phyloP scores from a whole-genome alignment of 225 moss, liverwort and hornwort genomes.

The Marchantia polymorpha region DNA sequence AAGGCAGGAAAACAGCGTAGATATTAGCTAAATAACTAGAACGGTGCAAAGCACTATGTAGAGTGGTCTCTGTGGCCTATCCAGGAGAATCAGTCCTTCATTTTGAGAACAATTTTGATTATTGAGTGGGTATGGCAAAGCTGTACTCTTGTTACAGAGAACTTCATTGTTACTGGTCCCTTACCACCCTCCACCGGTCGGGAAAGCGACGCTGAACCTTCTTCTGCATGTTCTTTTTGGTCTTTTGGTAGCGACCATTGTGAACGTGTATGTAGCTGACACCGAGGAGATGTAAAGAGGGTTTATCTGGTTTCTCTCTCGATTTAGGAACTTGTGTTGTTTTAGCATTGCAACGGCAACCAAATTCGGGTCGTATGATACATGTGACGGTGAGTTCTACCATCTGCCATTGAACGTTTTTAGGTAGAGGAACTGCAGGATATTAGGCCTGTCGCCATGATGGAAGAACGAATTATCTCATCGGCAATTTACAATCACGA shows the following conservation, averaged over 20 bases:
- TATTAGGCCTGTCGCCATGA: too few relatives aligned
- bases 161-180: neutral
- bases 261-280: neutral
- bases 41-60: conserved; percentile 20
- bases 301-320: neutral
- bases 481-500: too few relatives aligned
- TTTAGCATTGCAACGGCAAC: neutral
- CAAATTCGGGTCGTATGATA: too few relatives aligned
- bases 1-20: neutral
- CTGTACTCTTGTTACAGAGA: conserved; percentile 13
- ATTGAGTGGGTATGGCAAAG: conserved; percentile 10
- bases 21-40: neutral
- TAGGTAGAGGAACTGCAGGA: too few relatives aligned
- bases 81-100: conserved; percentile 9
- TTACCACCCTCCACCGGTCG: neutral
- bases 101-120: conserved; percentile 21
- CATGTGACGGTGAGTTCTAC: too few relatives aligned
- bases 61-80: neutral
- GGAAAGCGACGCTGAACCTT: conserved; percentile 5
- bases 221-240: neutral
- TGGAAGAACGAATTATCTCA: too few relatives aligned
- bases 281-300: conserved; percentile 6
- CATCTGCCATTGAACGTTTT: too few relatives aligned
- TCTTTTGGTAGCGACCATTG: neutral
- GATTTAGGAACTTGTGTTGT: neutral